Evolutionary conservation across 208 protist species (phyloP).

Genomic region (Naegleria gruberi): DNA sequence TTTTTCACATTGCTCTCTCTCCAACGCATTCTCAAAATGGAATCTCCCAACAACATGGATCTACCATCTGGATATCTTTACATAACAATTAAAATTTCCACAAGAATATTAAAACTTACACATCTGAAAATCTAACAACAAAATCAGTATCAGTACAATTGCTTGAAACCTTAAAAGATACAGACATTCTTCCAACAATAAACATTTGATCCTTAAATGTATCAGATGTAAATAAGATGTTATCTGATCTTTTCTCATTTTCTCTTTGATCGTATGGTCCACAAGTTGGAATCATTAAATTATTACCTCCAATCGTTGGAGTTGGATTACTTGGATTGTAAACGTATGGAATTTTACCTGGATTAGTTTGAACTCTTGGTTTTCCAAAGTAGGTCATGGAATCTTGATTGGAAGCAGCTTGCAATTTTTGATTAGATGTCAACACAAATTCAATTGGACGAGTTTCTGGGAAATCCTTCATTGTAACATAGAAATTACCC

Average conservation of each 20-base stretch:
- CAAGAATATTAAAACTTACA: too few relatives aligned
- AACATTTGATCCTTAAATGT: neutral
- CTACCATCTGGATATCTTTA: neutral
- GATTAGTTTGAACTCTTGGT: too few relatives aligned
- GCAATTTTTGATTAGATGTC: neutral
- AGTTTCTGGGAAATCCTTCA: neutral
- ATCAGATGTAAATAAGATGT: neutral
- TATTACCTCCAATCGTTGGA: neutral
- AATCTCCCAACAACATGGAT: neutral
- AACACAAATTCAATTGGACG: neutral
- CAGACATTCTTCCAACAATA: neutral
- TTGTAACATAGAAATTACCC: neutral
- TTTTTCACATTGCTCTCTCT: neutral
- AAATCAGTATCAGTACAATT: neutral
- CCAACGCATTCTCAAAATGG: neutral
- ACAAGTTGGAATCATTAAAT: neutral
- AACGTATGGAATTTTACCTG: neutral
- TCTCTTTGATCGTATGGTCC: neutral
- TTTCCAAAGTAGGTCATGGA: too few relatives aligned
- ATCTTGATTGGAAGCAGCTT: neutral
- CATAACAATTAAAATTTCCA: too few relatives aligned
- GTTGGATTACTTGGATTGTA: neutral
- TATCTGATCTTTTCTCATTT: neutral
- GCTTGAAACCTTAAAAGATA: neutral
- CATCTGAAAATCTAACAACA: neutral